Conservation (phyloP, 169 alveolate species). For the Eimeria acervulina region DNA sequence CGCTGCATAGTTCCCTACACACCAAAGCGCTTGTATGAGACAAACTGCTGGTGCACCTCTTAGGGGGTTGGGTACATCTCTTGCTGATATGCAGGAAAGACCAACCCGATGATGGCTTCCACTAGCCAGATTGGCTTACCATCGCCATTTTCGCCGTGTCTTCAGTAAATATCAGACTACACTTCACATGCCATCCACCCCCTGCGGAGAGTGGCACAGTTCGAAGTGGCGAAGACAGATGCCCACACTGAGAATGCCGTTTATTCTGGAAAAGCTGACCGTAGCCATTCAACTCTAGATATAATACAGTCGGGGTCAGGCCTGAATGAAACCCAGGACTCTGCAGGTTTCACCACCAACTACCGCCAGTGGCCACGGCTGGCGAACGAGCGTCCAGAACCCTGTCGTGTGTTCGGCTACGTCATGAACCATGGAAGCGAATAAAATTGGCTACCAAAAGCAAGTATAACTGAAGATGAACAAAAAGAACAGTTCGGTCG, state of each 20-base stretch:
- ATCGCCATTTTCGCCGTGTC: conserved; percentile 75
- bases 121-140: not conserved
- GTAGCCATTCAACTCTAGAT: not conserved
- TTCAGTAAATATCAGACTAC: not conserved
- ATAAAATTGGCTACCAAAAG: not conserved
- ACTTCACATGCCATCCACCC: conserved; percentile 62
- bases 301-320: not conserved
- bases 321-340: not conserved
- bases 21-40: not conserved
- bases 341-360: not conserved
- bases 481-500: not conserved
- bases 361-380: not conserved
- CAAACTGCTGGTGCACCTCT: not conserved
- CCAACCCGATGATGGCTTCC: no score
- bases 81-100: not conserved
- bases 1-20: no score
- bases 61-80: not conserved
- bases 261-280: not conserved
- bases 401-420: not conserved
- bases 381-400: not conserved
- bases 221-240: not conserved
- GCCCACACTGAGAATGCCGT: not conserved
- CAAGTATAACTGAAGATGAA: not conserved
- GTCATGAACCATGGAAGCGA: not conserved
- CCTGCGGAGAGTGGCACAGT: conserved; percentile 41